A percentile compares a stretch with the other conserved stretches of the same genome.
These are phyloP conservation scores for Skeletonema grethae DNA, from an alignment of 108 stramenopile genomes.

Conservation along the genomic window DNA sequence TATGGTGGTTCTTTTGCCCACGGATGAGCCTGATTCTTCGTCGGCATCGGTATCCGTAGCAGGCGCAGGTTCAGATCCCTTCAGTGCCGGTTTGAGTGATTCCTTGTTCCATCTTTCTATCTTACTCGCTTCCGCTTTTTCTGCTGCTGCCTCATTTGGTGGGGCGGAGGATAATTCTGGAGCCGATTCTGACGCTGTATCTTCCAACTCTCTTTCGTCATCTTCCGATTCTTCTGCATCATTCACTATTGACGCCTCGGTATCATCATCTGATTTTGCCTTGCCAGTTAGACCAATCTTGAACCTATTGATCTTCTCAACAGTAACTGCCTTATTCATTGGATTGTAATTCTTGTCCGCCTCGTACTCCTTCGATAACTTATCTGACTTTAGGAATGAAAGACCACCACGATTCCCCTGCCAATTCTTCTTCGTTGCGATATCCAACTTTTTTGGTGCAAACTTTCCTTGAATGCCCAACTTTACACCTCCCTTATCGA, in stretches of 20 bases:
- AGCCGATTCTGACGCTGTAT: not conserved
- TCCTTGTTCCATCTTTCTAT: slow-evolving; percentile 1
- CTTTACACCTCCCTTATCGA: not conserved
- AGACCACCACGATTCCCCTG: slow-evolving; percentile 1
- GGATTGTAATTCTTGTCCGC: not conserved
- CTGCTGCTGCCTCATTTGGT: not conserved
- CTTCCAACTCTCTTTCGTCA: not conserved
- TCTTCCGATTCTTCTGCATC: not conserved
- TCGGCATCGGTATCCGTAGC: not conserved
- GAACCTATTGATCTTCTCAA: not conserved
- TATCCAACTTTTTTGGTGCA: not conserved
- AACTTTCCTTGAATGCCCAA: not conserved
- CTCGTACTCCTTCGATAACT: not conserved
- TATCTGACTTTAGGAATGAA: not conserved
- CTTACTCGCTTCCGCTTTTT: not conserved
- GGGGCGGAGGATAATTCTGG: not conserved
- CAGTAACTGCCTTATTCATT: not conserved
- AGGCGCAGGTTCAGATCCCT: not conserved
- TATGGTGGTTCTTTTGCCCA: slow-evolving; percentile 4
- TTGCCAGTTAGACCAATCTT: not conserved
- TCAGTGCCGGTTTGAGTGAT: not conserved
- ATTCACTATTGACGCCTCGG: not conserved
- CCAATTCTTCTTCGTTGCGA: not conserved
- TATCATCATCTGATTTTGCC: not conserved
- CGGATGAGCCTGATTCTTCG: not conserved